Evolutionary conservation across 1,139 yeast species (phyloP), one percentile per base, ranked within the genome.

Genomic region (Wickerhamiella pararugosa): DNA sequence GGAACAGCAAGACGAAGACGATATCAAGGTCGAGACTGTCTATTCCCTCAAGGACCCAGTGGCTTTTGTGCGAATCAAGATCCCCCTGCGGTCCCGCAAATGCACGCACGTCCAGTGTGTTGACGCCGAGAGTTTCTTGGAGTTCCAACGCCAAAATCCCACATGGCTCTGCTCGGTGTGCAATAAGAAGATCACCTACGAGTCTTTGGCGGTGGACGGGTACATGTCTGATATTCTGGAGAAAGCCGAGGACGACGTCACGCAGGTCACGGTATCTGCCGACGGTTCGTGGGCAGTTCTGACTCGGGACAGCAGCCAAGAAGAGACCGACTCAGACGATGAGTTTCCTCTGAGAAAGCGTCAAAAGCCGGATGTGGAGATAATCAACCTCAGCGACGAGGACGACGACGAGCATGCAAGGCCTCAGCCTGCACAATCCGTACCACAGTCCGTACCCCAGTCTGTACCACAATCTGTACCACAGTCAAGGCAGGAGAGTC

Each of bases 111-210:
- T 65, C 25, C 68, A 64, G 42, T 65, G 70, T 46, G 58, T 65
- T 39, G 71, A 67, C 40, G 65, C 64, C 4, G 48, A 47, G 28
- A 54, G 64, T 1, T 66, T 55, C 45, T 43, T 67, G 29, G 55
- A 53, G 51, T 51, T 66, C 38, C 70, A 66, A 49, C 52, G 57
- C 44, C 69, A 64, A 45, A 67, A 65, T 0, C 60, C 65, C n/a
- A 60, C 66, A 1, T 67, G 71, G 70, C 49, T 49, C 25, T 66
- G 71, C 44, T 66, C 69, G 0, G 50, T 65, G 1, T 66, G 71
- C 48, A 58, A 60, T 46, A 53, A 52, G n/a, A 41, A 44, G n/a
- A 52, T 62, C 21, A 47, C 49, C 6, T 57, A 50, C 42, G 55
- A 53, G 3, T 58, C 60, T 29, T 45, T 66, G 6, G 59, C 59